Evolutionary conservation across 179 eudicot genomes (phyloP), one percentile per base, ranked within the genome.

Genomic region (Amaranthus tricolor): DNA sequence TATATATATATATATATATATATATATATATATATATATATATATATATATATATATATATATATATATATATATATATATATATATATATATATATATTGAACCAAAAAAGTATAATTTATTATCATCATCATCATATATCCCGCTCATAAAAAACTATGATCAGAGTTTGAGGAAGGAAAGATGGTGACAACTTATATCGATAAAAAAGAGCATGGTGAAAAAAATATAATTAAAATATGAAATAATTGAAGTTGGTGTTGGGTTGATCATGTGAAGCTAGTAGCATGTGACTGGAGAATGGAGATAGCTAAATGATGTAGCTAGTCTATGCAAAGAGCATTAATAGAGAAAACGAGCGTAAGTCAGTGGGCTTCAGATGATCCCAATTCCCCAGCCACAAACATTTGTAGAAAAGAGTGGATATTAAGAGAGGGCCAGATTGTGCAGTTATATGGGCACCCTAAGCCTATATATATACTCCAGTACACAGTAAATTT

Each of bases 401-500:
- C 59, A 60, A 9, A 20, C 65, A 61, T 14, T 49, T 47, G 6
- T 49, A 19, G 56, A 44, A 45, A 57, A 10, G 50, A 59, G 8
- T 7, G 14, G 15, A 48, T 4, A 14, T 6, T 12, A 47, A 5
- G 48, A 21, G 13, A 24, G 44, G 51, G 5, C 12, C n/a, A 15
- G 57, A 54, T 6, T 54, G 57, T 12, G 49, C 43, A 73, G 11
- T 15, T 61, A 59, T 50, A 24, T 70, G 61, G 24, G 61, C 69
- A 73, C 70, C 69, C 76, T 73, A 73, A 51, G 40, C 24, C 56
- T 9, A 9, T 19, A 7, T 15, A 21, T 10, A 8, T 0, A 15
- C 3, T n/a, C 2, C 40, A 19, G 43, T 61, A 49, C 40, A 73
- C 70, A 73, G 76, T 73, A 31, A 1, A 5, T 62, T 73, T 62